Evolutionary conservation across 768 basidiomycete genomes (phyloP).

Genomic region (Tylopilus felleus): DNA sequence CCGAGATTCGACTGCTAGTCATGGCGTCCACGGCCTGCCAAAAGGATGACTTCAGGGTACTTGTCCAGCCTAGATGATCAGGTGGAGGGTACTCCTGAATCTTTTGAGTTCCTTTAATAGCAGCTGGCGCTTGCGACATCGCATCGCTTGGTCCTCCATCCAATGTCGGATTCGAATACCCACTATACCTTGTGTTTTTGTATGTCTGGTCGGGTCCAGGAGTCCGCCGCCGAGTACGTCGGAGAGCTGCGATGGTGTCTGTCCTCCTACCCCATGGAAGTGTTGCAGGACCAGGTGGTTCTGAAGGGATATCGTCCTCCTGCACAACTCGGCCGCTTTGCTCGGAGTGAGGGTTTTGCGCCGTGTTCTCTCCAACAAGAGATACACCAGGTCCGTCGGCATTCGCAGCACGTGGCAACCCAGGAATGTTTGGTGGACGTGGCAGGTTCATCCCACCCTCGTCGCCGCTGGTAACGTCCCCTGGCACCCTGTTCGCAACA

Average conservation of each 20-base stretch:
- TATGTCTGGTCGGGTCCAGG: slow-evolving; percentile 6
- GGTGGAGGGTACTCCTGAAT: background rate
- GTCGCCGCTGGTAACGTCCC: slow-evolving; percentile 39
- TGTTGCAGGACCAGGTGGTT: slow-evolving; percentile 22
- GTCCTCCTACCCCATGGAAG: slow-evolving; percentile 29
- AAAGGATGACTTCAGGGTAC: slow-evolving; percentile 41
- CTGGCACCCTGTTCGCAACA: slow-evolving; percentile 48
- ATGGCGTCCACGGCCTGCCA: slow-evolving; percentile 50
- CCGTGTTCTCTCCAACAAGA: background rate
- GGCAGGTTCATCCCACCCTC: slow-evolving; percentile 26
- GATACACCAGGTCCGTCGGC: background rate
- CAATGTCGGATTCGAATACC: slow-evolving; percentile 8
- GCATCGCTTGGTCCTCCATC: background rate
- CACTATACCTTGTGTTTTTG: slow-evolving; percentile 12
- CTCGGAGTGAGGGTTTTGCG: background rate
- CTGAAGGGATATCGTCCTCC: slow-evolving; percentile 6
- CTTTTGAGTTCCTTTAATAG: background rate
- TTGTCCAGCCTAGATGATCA: slow-evolving; percentile 38
- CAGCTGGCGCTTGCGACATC: background rate
- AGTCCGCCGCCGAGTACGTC: slow-evolving; percentile 9
- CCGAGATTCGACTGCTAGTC: slow-evolving; percentile 38
- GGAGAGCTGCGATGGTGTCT: slow-evolving; percentile 23
- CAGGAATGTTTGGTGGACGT: background rate
- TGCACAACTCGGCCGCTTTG: background rate
- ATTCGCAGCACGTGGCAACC: background rate